These are phyloP conservation scores for Globisporangium radiosum DNA, from an alignment of 352 stramenopile species.

Conservation along the genomic window DNA sequence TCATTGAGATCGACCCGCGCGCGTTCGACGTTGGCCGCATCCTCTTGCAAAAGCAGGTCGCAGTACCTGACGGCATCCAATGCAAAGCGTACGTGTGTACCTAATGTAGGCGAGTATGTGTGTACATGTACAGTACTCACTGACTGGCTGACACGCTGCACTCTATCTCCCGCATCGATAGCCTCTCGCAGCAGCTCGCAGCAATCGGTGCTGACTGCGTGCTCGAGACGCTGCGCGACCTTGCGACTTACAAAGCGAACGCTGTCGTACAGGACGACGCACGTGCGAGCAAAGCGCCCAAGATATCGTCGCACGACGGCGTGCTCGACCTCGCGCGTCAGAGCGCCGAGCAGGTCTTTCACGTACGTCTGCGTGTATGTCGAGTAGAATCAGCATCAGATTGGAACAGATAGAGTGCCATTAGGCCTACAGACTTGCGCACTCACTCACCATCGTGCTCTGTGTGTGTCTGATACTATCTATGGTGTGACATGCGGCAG, in stretches of 20 bases:
- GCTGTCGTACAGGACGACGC: slow-evolving; percentile 52
- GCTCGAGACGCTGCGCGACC: slow-evolving; percentile 51
- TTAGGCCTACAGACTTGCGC: background rate
- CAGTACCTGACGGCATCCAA: slow-evolving; percentile 46
- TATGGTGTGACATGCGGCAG: slow-evolving; percentile 15
- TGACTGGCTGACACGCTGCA: too few relatives aligned
- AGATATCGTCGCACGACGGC: slow-evolving; percentile 56
- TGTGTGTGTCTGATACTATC: background rate
- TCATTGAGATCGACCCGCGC: slow-evolving; percentile 83
- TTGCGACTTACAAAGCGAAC: slow-evolving; percentile 35
- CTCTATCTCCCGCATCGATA: slow-evolving; percentile 7
- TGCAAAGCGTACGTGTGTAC: slow-evolving; percentile 28
- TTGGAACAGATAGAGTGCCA: background rate
- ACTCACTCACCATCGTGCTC: background rate
- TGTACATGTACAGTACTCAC: too few relatives aligned
- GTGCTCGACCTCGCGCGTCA: slow-evolving; percentile 41
- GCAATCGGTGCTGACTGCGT: slow-evolving; percentile 54
- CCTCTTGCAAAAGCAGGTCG: slow-evolving; percentile 41
- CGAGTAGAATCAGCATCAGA: too few relatives aligned
- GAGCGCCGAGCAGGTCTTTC: slow-evolving; percentile 43
- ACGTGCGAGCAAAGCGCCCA: slow-evolving; percentile 52
- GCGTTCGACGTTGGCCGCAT: slow-evolving; percentile 82
- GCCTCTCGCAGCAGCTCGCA: slow-evolving; percentile 42
- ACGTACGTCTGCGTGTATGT: slow-evolving; percentile 25
- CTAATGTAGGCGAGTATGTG: too few relatives aligned